Conservation (phyloP, 305 asterid species). For the Fraxinus albicans region DNA sequence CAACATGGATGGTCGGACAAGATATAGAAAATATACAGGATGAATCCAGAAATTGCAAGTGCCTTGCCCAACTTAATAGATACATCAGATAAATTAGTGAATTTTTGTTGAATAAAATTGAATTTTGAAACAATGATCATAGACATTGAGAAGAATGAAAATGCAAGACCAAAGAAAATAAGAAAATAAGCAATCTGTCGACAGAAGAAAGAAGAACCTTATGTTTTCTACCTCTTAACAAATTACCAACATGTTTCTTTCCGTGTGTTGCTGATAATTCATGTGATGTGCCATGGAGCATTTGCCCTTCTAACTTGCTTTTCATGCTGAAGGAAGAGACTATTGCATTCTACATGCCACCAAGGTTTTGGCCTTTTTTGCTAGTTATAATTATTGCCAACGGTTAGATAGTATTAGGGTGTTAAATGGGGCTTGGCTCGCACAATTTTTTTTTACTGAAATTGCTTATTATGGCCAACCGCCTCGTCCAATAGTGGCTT, state of each 20-base stretch:
- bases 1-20: conserved; percentile 22
- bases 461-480: neutral
- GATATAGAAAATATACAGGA: conserved; percentile 25
- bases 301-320: conserved; percentile 8
- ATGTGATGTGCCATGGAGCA: conserved; percentile 21
- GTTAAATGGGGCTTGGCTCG: neutral
- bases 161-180: neutral
- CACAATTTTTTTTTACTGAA: neutral
- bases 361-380: neutral
- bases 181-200: neutral
- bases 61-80: conserved; percentile 22
- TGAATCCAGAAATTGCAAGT: conserved; percentile 25
- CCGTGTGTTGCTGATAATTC: conserved; percentile 10
- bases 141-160: conserved; percentile 1
- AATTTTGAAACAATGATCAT: neutral
- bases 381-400: neutral
- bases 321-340: conserved; percentile 13
- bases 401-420: neutral
- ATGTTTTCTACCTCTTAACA: neutral
- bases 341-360: conserved; percentile 22
- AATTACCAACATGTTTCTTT: neutral
- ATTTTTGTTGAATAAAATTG: conserved; percentile 11
- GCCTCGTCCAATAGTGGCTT: neutral
- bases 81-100: neutral
- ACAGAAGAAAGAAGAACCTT: neutral